Percentiles rank a stretch among this genome's conserved stretches.
These are phyloP conservation scores for Colletotrichum zoysiae DNA, from an alignment of 2,329 filamentous ascomycete species.

Conservation along the genomic window DNA sequence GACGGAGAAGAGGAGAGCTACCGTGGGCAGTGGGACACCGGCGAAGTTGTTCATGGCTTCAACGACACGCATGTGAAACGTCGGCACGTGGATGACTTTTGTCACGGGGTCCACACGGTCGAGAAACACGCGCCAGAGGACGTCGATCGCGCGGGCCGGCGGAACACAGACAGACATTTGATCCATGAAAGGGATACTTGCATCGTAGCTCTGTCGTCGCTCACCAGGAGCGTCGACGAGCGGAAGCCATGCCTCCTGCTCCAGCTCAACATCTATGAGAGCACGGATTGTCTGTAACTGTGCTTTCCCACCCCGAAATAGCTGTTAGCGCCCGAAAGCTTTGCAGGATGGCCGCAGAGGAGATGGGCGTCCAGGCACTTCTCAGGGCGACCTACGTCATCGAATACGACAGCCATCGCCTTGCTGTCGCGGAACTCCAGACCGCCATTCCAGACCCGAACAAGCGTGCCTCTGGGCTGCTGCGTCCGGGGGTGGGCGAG, in stretches of 20 bases:
- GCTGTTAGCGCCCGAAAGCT: neutral
- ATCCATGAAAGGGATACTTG: neutral
- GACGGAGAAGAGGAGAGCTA: conserved; percentile 17
- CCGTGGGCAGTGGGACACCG: conserved; percentile 58
- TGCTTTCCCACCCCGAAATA: neutral
- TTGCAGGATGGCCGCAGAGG: too few relatives aligned
- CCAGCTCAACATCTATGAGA: conserved; percentile 64
- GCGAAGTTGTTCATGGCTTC: conserved; percentile 68
- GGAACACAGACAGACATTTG: conserved; percentile 59
- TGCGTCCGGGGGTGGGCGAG: neutral
- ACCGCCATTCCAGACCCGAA: neutral
- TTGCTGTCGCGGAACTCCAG: conserved; percentile 27
- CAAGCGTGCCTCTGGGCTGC: neutral
- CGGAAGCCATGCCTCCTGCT: conserved; percentile 60
- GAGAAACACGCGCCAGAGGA: conserved; percentile 50
- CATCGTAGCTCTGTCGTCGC: conserved; percentile 53
- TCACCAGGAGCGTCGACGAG: conserved; percentile 61
- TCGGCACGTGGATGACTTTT: conserved; percentile 50
- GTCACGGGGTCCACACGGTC: conserved; percentile 49
- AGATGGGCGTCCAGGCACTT: neutral
- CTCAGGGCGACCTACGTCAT: neutral
- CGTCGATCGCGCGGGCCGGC: conserved; percentile 52
- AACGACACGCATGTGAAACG: conserved; percentile 74
- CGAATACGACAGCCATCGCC: neutral
- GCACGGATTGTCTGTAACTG: conserved; percentile 70